Evolutionary conservation across 164 flowering plant genomes (phyloP).

Genomic region (Chimonanthus salicifolius): DNA sequence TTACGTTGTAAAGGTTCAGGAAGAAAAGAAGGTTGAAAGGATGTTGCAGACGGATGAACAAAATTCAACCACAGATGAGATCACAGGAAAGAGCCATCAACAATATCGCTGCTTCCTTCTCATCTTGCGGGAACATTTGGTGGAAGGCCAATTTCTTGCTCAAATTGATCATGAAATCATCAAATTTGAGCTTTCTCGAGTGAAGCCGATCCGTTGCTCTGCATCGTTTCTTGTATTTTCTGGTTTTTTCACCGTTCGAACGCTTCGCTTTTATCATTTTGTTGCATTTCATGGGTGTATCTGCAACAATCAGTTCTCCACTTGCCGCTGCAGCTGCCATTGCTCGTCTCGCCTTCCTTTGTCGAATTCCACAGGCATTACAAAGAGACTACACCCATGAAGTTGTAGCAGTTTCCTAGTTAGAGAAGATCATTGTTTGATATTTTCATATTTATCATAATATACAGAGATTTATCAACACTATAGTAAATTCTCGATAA

Average conservation of each 20-base stretch:
- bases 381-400: slow-evolving; percentile 63
- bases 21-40: neutral
- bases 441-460: neutral
- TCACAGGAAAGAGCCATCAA: slow-evolving; percentile 90
- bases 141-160: slow-evolving; percentile 51
- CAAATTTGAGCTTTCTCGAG: slow-evolving; percentile 38
- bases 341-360: slow-evolving; percentile 73
- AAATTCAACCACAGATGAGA: slow-evolving; percentile 50
- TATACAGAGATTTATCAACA: neutral
- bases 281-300: slow-evolving; percentile 5
- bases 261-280: slow-evolving; percentile 32
- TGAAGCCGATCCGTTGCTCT: slow-evolving; percentile 17
- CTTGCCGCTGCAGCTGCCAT: slow-evolving; percentile 54
- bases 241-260: slow-evolving; percentile 15
- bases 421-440: neutral
- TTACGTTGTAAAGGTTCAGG: too few species aligned
- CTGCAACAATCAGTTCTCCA: slow-evolving; percentile 4
- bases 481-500: too few species aligned
- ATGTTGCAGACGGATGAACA: neutral
- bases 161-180: slow-evolving; percentile 47
- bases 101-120: slow-evolving; percentile 86
- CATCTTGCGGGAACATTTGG: slow-evolving; percentile 77
- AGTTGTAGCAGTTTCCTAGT: neutral
- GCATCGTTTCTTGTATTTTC: slow-evolving; percentile 44
- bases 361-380: slow-evolving; percentile 84